Evolutionary conservation across 1,284 basidiomycete genomes (phyloP), one percentile per base, ranked within the genome.

Genomic region (Earliella scabrosa): DNA sequence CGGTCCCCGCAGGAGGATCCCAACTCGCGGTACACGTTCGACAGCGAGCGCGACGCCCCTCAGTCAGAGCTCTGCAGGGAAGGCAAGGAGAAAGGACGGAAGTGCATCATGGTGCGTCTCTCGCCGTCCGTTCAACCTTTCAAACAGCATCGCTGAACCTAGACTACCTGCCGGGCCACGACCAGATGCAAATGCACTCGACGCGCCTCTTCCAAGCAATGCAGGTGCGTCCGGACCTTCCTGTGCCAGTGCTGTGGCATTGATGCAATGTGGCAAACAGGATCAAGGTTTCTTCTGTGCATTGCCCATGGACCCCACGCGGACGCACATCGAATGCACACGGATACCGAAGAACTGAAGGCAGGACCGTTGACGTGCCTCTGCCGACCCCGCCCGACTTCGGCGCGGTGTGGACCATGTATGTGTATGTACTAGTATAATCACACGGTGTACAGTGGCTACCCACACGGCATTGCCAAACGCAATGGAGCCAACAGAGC

Each of bases 261-360:
- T 18, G 18, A 40, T n/a, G 14, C 18, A 2, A 44, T 52, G 39
- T 40, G n/a, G n/a, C n/a, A n/a, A n/a, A n/a, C 63, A 87, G 85
- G 77, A 79, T 9, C 73, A 79, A 64, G 88, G 85, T 18, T 92
- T 92, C 74, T 93, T 85, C 75, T 92, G 88, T 68, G 82, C 85
- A 3, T 71, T 92, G 32, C 88, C 89, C 9, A 86, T 86, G 66
- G 86, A 93, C 67, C 90, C 88, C 9, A 73, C 77, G 50, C 79
- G 79, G 70, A 90, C 88, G 34, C 76, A 92, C 65, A 90, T 93
- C 77, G 83, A 90, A 69, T 92, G 90, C 73, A 86, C 76, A 66
- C 83, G 81, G 21, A 75, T 92, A 61, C 83, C 83, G 47, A 80
- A 82, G 70, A 73, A 71, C 50, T 61, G 52, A 60, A 29, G 5